Conservation (phyloP, 805 yeast species). For the Dipodascus geniculatus region DNA sequence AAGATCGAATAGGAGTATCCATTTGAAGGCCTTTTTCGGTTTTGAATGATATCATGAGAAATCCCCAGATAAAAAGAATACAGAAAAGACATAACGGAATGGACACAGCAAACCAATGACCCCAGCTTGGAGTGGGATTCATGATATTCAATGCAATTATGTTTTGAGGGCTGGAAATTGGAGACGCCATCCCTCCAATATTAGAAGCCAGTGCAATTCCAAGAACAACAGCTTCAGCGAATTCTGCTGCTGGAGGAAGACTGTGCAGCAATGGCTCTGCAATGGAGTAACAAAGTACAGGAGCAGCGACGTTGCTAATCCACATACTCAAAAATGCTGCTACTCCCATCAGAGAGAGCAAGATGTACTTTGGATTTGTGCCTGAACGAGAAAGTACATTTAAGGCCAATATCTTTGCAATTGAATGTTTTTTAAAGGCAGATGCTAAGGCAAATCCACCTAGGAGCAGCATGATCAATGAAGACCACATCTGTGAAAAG, state of each 20-base stretch:
- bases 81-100: constrained; percentile 68
- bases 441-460: constrained; percentile 97
- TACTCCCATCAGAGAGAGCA: constrained; percentile 74
- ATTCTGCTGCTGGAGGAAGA: constrained; percentile 62
- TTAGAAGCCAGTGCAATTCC: constrained; percentile 92
- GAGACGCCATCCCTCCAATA: constrained; percentile 94
- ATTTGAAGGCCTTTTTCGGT: constrained; percentile 35
- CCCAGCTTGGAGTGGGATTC: constrained; percentile 81
- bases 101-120: constrained; percentile 83
- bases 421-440: constrained; percentile 79
- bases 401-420: constrained; percentile 79
- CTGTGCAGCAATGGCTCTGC: constrained; percentile 84
- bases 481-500: constrained; percentile 86
- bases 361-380: constrained; percentile 65
- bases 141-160: constrained; percentile 80
- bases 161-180: constrained; percentile 95
- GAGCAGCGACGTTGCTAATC: constrained; percentile 96
- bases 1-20: constrained; percentile 43
- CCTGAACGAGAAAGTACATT: constrained; percentile 75
- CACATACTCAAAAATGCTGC: constrained; percentile 85
- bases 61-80: constrained; percentile 61
- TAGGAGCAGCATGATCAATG: constrained; percentile 75
- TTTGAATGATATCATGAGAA: constrained; percentile 51
- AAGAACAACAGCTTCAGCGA: constrained; percentile 71
- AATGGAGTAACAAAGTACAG: constrained; percentile 82